phyloP scores from a whole-genome alignment of 2,329 filamentous ascomycete species.

The Aspergillus clavatus region DNA sequence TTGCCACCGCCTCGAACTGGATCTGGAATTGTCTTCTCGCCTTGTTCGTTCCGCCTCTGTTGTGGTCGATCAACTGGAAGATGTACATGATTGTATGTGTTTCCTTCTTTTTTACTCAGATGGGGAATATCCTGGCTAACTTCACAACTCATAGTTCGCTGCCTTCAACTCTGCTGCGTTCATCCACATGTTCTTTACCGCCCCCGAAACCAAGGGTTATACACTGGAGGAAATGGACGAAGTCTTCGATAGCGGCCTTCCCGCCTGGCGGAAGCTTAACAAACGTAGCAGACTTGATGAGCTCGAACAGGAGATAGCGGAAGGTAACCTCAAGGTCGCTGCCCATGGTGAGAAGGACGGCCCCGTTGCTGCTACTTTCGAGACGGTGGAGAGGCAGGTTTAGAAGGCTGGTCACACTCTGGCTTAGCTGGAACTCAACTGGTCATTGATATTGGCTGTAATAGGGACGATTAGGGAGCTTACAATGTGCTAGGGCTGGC shows the following conservation, averaged over 20 bases:
- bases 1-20: slow-evolving; percentile 17
- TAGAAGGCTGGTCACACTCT: too few relatives aligned
- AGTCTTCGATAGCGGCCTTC: slow-evolving; percentile 26
- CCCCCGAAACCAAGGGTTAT: slow-evolving; percentile 16
- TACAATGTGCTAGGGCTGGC: too few relatives aligned
- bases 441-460: too few relatives aligned
- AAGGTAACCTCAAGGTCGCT: slow-evolving; percentile 15
- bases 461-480: too few relatives aligned
- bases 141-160: slow-evolving; percentile 9
- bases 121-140: too few relatives aligned
- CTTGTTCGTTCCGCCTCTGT: slow-evolving; percentile 15
- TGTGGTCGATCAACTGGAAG: slow-evolving; percentile 20
- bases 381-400: neutral
- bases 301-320: slow-evolving; percentile 11
- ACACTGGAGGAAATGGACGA: slow-evolving; percentile 23
- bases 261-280: slow-evolving; percentile 14
- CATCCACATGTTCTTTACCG: slow-evolving; percentile 17
- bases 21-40: slow-evolving; percentile 17
- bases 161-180: slow-evolving; percentile 16
- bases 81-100: slow-evolving; percentile 20
- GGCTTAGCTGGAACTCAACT: too few relatives aligned
- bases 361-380: neutral
- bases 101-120: too few relatives aligned
- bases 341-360: neutral
- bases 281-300: slow-evolving; percentile 14